These are phyloP conservation scores for Globisporangium viniferum DNA, from an alignment of 352 stramenopile genomes.

Conservation along the genomic window DNA sequence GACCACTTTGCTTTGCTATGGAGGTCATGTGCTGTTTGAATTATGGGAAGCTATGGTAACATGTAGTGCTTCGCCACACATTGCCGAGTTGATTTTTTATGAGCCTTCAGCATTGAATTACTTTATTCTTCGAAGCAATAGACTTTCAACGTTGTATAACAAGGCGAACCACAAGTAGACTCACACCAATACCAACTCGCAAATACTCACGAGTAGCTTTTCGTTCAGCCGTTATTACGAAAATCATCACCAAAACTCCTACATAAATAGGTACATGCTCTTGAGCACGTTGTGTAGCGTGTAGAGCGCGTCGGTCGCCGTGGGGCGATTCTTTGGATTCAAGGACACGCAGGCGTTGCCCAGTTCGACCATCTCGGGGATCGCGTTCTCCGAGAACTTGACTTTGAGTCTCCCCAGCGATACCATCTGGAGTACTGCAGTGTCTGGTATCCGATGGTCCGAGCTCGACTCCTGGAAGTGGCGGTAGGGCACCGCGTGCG, in stretches of 20 bases:
- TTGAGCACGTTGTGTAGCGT: slow-evolving; percentile 3
- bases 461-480: neutral
- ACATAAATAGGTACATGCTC: neutral
- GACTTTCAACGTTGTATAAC: no score
- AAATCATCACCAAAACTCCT: neutral
- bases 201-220: neutral
- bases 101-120: no score
- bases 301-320: neutral
- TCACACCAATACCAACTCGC: no score
- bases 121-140: no score
- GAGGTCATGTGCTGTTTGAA: no score
- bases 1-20: no score
- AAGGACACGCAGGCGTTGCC: neutral
- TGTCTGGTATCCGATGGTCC: neutral
- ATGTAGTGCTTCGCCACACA: no score
- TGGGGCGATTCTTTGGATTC: neutral
- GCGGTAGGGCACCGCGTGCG: neutral
- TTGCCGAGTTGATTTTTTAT: no score
- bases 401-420: neutral
- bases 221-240: neutral
- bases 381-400: neutral
- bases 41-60: no score
- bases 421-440: neutral
- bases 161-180: no score
- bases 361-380: neutral